Conservation (phyloP, 2,329 filamentous ascomycete genomes). For the Fusarium falciforme region DNA sequence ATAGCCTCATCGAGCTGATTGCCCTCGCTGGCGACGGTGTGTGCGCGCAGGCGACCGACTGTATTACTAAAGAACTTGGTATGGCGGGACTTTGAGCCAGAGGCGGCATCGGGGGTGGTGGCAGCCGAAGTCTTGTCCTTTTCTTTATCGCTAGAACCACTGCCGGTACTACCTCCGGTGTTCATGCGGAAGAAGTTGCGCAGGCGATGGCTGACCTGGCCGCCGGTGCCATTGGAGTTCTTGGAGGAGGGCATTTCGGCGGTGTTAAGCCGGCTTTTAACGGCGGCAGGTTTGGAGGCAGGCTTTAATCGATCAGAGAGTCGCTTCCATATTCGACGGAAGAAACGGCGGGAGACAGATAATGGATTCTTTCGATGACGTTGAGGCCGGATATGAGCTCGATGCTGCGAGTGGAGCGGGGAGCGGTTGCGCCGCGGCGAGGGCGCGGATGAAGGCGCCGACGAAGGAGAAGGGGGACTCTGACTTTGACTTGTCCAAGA, state of each 20-base stretch:
- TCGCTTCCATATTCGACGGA: slow-evolving; percentile 54
- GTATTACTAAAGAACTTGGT: slow-evolving; percentile 89
- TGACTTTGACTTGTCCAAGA: not conserved
- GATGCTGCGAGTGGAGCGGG: slow-evolving; percentile 9
- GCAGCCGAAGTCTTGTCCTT: slow-evolving; percentile 46
- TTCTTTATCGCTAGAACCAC: slow-evolving; percentile 51
- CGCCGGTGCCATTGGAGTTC: slow-evolving; percentile 60
- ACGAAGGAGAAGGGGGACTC: not conserved
- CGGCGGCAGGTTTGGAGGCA: slow-evolving; percentile 20
- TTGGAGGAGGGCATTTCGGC: slow-evolving; percentile 65
- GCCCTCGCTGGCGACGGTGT: slow-evolving; percentile 92
- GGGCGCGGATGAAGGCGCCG: slow-evolving; percentile 23
- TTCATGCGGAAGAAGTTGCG: slow-evolving; percentile 80
- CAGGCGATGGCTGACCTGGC: slow-evolving; percentile 75
- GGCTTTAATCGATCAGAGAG: slow-evolving; percentile 46
- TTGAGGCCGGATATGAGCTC: slow-evolving; percentile 27
- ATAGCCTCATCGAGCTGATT: slow-evolving; percentile 88
- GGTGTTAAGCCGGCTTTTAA: not conserved
- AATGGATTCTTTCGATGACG: slow-evolving; percentile 17
- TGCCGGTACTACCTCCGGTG: slow-evolving; percentile 53
- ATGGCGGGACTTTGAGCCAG: slow-evolving; percentile 74
- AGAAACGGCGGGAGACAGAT: slow-evolving; percentile 12
- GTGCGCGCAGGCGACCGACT: slow-evolving; percentile 87
- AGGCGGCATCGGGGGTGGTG: slow-evolving; percentile 32
- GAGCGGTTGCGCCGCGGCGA: slow-evolving; percentile 21